A percentile compares a stretch with the other conserved stretches of the same genome.
phyloP scores from a whole-genome alignment of 2,329 filamentous ascomycete species.

The Stagonosporopsis tanaceti region DNA sequence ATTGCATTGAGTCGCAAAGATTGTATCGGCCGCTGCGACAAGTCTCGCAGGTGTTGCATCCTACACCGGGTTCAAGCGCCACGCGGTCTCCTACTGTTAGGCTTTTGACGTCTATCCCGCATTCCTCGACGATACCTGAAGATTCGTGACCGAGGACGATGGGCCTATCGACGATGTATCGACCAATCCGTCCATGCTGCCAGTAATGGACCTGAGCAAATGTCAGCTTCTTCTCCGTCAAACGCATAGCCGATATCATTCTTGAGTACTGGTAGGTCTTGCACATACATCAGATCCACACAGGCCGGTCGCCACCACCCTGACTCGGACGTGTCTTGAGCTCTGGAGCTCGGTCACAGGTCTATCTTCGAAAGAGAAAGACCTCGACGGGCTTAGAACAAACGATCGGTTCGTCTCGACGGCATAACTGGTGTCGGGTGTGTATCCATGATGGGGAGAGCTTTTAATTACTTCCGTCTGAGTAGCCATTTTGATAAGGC shows the following conservation, averaged over 20 bases:
- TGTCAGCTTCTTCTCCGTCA: neutral
- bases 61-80: constrained; percentile 38
- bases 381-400: constrained; percentile 11
- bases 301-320: constrained; percentile 82
- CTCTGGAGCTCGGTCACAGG: constrained; percentile 70
- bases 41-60: constrained; percentile 29
- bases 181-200: constrained; percentile 36
- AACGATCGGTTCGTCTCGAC: constrained; percentile 12
- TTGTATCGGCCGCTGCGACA: constrained; percentile 33
- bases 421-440: neutral
- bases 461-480: neutral
- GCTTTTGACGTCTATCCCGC: constrained; percentile 33
- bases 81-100: constrained; percentile 38
- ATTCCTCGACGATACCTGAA: constrained; percentile 33
- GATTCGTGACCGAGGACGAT: constrained; percentile 42
- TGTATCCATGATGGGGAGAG: neutral
- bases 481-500: neutral
- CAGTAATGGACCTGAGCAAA: constrained; percentile 27
- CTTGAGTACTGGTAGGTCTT: neutral
- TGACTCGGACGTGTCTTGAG: constrained; percentile 76
- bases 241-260: no score
- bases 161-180: constrained; percentile 31
- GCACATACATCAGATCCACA: constrained; percentile 69
- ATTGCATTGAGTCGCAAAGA: constrained; percentile 34
- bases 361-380: constrained; percentile 67